Conservation (phyloP, 2,329 filamentous ascomycete genomes). For the Paraphoma sp. region DNA sequence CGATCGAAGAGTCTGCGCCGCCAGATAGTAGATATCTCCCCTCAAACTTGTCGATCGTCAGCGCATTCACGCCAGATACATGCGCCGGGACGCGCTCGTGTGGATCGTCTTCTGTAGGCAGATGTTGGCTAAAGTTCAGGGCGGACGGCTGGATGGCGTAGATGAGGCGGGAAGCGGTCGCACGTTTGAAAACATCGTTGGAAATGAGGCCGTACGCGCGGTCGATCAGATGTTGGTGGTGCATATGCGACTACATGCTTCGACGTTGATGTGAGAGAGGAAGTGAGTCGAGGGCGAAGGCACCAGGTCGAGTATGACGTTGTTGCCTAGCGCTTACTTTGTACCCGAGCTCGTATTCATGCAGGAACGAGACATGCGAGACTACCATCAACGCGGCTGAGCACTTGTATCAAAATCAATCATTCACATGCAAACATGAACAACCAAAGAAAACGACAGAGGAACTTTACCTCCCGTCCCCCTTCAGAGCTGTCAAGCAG, state of each 20-base stretch:
- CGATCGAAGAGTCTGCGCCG: slow-evolving; percentile 83
- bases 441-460: slow-evolving; percentile 4
- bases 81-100: slow-evolving; percentile 66
- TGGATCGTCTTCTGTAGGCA: slow-evolving; percentile 46
- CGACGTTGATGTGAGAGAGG: slow-evolving; percentile 12
- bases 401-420: too few species aligned
- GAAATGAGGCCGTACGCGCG: slow-evolving; percentile 71
- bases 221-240: slow-evolving; percentile 69
- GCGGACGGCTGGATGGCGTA: slow-evolving; percentile 72
- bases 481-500: slow-evolving; percentile 17
- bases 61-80: slow-evolving; percentile 76
- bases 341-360: slow-evolving; percentile 10
- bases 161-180: slow-evolving; percentile 70
- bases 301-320: slow-evolving; percentile 19
- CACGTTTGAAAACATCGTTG: slow-evolving; percentile 68
- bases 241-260: slow-evolving; percentile 49
- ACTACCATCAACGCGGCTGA: too few species aligned
- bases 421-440: slow-evolving; percentile 5
- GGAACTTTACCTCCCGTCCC: slow-evolving; percentile 11
- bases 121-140: slow-evolving; percentile 73
- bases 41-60: slow-evolving; percentile 83
- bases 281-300: neutral
- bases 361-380: slow-evolving; percentile 1
- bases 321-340: slow-evolving; percentile 8
- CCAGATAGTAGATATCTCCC: slow-evolving; percentile 82